Evolutionary conservation across 176 grass and related monocot species (phyloP).

Genomic region (Hordeum vulgare): MorexV3_pseudomolecules_assembly NC_058518.1:51276597-51277096

Average conservation of each 20-base stretch:
- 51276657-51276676: too few relatives aligned
- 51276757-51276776: neutral
- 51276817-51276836: neutral
- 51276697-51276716: too few relatives aligned
- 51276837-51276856: neutral
- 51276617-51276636: too few relatives aligned
- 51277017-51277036: neutral
- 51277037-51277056: neutral
- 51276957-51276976: neutral
- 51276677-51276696: too few relatives aligned
- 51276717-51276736: too few relatives aligned
- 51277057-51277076: conserved; percentile 18
- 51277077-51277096: conserved; percentile 36
- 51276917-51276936: neutral
- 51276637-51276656: too few relatives aligned
- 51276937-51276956: neutral
- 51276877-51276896: neutral
- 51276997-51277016: neutral
- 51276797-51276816: neutral
- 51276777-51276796: neutral
- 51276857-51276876: neutral
- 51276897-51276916: neutral
- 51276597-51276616: too few relatives aligned
- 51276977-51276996: too few relatives aligned
- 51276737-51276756: neutral